Conservation (phyloP, 2,329 filamentous ascomycete species). For the Venturia effusa region DNA sequence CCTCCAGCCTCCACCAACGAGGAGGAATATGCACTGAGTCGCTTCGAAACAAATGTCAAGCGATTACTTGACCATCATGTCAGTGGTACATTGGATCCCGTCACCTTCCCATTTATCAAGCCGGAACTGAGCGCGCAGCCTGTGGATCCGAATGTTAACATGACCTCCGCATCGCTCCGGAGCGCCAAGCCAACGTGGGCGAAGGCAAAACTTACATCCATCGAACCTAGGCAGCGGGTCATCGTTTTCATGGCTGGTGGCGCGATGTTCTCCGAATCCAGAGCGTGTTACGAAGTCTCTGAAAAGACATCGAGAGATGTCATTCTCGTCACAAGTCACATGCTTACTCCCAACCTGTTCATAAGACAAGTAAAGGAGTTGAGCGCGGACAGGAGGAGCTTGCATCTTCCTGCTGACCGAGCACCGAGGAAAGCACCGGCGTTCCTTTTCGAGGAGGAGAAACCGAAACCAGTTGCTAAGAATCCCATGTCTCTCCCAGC, state of each 20-base stretch:
- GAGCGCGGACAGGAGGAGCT: slow-evolving; percentile 58
- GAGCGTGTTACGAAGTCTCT: slow-evolving; percentile 80
- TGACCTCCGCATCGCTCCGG: slow-evolving; percentile 57
- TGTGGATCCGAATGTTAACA: slow-evolving; percentile 43
- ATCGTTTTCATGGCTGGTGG: slow-evolving; percentile 94
- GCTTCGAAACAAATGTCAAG: slow-evolving; percentile 74
- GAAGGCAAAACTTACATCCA: slow-evolving; percentile 59
- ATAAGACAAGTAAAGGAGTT: slow-evolving; percentile 74
- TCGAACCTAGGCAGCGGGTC: slow-evolving; percentile 78
- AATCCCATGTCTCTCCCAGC: background rate
- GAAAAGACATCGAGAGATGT: slow-evolving; percentile 64
- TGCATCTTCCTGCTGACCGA: slow-evolving; percentile 72
- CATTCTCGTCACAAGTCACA: slow-evolving; percentile 83
- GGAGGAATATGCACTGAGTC: slow-evolving; percentile 77
- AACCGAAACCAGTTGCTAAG: slow-evolving; percentile 22
- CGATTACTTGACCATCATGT: slow-evolving; percentile 65
- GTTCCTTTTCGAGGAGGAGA: slow-evolving; percentile 71
- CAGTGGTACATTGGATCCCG: slow-evolving; percentile 30
- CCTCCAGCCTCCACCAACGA: slow-evolving; percentile 40
- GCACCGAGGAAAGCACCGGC: slow-evolving; percentile 73
- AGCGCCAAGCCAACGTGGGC: slow-evolving; percentile 95
- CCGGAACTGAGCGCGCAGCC: slow-evolving; percentile 49
- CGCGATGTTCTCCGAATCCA: slow-evolving; percentile 83
- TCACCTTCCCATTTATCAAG: slow-evolving; percentile 38
- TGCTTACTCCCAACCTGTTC: slow-evolving; percentile 78